Conservation (phyloP, 2,329 filamentous ascomycete genomes). For the Monilinia laxa region DNA sequence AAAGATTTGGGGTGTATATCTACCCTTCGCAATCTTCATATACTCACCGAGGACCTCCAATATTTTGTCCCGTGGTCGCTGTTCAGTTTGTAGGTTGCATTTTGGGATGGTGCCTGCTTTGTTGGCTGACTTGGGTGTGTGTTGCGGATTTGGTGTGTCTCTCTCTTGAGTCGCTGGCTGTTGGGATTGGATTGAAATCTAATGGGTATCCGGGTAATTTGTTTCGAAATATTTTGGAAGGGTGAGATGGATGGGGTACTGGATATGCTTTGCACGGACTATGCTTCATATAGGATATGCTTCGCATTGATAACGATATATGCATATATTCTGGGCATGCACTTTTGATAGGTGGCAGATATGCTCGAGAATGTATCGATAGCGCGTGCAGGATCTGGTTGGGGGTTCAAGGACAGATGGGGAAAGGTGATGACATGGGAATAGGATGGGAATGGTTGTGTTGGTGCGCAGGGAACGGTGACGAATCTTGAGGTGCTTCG, state of each 20-base stretch:
- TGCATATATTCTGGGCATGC: background rate
- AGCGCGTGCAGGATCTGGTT: background rate
- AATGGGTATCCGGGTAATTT: too few species aligned
- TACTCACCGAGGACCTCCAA: too few species aligned
- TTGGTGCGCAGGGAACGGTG: background rate
- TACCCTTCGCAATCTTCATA: too few species aligned
- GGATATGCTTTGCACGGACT: background rate
- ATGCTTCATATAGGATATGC: background rate
- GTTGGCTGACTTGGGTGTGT: too few species aligned
- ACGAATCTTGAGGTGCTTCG: background rate
- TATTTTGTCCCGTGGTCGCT: too few species aligned
- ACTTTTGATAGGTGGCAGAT: background rate
- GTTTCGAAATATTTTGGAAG: background rate
- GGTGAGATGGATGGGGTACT: background rate
- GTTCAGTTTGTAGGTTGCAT: too few species aligned
- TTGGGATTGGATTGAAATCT: too few species aligned
- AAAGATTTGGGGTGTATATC: too few species aligned
- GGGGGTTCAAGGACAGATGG: background rate
- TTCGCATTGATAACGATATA: background rate
- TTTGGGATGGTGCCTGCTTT: too few species aligned
- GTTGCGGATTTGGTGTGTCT: too few species aligned
- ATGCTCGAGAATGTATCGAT: background rate
- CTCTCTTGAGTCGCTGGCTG: too few species aligned
- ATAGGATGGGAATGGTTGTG: conserved; percentile 7
- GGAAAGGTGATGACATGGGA: background rate